phyloP scores from a whole-genome alignment of 1,284 basidiomycete species.

The Moesziomyces antarcticus region DNA sequence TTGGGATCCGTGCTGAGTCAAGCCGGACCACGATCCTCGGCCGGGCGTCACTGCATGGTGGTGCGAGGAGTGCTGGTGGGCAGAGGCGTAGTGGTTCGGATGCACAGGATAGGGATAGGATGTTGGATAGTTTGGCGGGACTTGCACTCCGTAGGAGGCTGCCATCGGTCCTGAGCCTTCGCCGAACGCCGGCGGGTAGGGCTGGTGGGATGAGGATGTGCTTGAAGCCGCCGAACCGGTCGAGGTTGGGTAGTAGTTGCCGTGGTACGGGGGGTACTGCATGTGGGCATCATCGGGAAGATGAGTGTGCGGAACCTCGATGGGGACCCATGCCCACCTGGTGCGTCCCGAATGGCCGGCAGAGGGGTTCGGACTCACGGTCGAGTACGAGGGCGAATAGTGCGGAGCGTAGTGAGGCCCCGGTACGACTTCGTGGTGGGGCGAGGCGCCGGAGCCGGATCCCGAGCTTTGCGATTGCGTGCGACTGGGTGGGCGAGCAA shows the following conservation, averaged over 20 bases:
- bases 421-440: slow-evolving; percentile 17
- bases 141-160: slow-evolving; percentile 13
- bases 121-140: slow-evolving; percentile 13
- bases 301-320: slow-evolving; percentile 42
- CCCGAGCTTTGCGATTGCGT: slow-evolving; percentile 31
- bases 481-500: slow-evolving; percentile 13
- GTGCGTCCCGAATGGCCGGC: slow-evolving; percentile 28
- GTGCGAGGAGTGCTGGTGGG: slow-evolving; percentile 16
- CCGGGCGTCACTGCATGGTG: slow-evolving; percentile 5
- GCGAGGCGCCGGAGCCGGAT: slow-evolving; percentile 7
- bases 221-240: slow-evolving; percentile 10
- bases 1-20: slow-evolving; percentile 1
- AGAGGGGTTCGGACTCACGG: slow-evolving; percentile 24
- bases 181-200: slow-evolving; percentile 19
- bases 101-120: slow-evolving; percentile 21
- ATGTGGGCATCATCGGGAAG: slow-evolving; percentile 26
- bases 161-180: slow-evolving; percentile 8
- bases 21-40: slow-evolving; percentile 12
- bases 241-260: slow-evolving; percentile 16
- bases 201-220: slow-evolving; percentile 14
- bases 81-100: slow-evolving; percentile 15
- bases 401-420: slow-evolving; percentile 19
- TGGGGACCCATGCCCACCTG: slow-evolving; percentile 50
- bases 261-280: slow-evolving; percentile 32
- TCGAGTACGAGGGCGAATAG: slow-evolving; percentile 24